These are phyloP conservation scores for Trametes maxima DNA, from an alignment of 768 basidiomycete genomes.

Conservation along the genomic window DNA sequence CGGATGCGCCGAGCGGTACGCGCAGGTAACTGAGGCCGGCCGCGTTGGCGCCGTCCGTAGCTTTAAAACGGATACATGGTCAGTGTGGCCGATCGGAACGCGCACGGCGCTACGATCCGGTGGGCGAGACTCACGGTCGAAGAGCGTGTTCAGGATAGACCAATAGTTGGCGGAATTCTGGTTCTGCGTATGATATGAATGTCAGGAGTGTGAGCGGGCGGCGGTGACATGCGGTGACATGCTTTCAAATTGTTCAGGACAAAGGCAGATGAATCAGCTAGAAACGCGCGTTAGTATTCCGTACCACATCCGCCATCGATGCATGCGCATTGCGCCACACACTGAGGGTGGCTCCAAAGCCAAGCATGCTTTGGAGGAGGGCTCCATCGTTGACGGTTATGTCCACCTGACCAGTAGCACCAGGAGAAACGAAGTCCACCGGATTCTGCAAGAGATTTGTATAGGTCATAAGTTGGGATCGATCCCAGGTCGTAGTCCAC, in stretches of 20 bases:
- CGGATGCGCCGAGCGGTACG: slow-evolving; percentile 71
- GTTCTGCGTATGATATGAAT: slow-evolving; percentile 40
- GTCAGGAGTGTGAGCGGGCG: background rate
- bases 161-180: slow-evolving; percentile 60
- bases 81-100: background rate
- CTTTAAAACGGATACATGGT: slow-evolving; percentile 27
- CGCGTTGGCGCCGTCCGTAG: slow-evolving; percentile 58
- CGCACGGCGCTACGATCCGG: slow-evolving; percentile 45
- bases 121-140: slow-evolving; percentile 41
- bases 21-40: slow-evolving; percentile 74
- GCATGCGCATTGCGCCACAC: background rate
- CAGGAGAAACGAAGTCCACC: slow-evolving; percentile 60
- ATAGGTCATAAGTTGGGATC: slow-evolving; percentile 54
- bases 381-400: slow-evolving; percentile 59
- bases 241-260: slow-evolving; percentile 69
- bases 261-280: slow-evolving; percentile 73
- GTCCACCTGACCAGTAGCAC: slow-evolving; percentile 58
- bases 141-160: slow-evolving; percentile 58
- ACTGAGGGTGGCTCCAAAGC: slow-evolving; percentile 73
- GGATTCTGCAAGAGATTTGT: slow-evolving; percentile 43
- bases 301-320: slow-evolving; percentile 33
- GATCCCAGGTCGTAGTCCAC: slow-evolving; percentile 40
- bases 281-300: no score
- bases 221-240: background rate
- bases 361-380: slow-evolving; percentile 63